Conservation (phyloP, 805 yeast species). For the Spathaspora girioi region DNA sequence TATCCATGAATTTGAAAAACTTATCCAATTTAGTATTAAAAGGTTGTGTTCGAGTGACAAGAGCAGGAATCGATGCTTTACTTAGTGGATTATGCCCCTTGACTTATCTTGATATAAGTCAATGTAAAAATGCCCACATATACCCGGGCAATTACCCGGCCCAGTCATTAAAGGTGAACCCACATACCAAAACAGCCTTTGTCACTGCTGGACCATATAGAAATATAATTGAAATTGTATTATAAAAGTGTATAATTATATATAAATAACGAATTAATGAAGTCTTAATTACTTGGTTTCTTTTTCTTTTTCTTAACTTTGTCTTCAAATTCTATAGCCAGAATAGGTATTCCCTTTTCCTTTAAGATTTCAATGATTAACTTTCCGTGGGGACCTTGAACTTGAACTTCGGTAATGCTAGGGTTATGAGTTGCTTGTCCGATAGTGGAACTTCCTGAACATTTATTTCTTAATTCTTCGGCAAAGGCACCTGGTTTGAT, state of each 20-base stretch:
- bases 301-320: slow-evolving; percentile 54
- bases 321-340: slow-evolving; percentile 65
- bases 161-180: slow-evolving; percentile 46
- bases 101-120: slow-evolving; percentile 56
- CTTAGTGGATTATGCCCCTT: slow-evolving; percentile 54
- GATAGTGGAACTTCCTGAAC: slow-evolving; percentile 86
- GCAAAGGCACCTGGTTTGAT: slow-evolving; percentile 66
- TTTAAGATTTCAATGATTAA: slow-evolving; percentile 55
- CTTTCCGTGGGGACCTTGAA: slow-evolving; percentile 87
- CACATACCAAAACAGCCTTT: slow-evolving; percentile 54
- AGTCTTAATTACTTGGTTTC: slow-evolving; percentile 1
- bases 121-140: slow-evolving; percentile 65
- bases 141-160: slow-evolving; percentile 62
- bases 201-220: slow-evolving; percentile 52
- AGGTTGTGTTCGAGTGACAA: slow-evolving; percentile 74
- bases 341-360: slow-evolving; percentile 57
- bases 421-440: slow-evolving; percentile 57
- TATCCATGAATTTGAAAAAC: slow-evolving; percentile 50
- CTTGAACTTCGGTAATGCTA: slow-evolving; percentile 62
- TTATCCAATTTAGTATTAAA: slow-evolving; percentile 50
- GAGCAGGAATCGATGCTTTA: slow-evolving; percentile 71
- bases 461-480: slow-evolving; percentile 65
- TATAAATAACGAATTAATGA: background rate
- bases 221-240: slow-evolving; percentile 55
- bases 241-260: slow-evolving; percentile 20